A percentile compares a stretch with the other conserved stretches of the same genome.
These are phyloP conservation scores for Yamadazyma olivae DNA, from an alignment of 805 yeast species.

Conservation along the genomic window DNA sequence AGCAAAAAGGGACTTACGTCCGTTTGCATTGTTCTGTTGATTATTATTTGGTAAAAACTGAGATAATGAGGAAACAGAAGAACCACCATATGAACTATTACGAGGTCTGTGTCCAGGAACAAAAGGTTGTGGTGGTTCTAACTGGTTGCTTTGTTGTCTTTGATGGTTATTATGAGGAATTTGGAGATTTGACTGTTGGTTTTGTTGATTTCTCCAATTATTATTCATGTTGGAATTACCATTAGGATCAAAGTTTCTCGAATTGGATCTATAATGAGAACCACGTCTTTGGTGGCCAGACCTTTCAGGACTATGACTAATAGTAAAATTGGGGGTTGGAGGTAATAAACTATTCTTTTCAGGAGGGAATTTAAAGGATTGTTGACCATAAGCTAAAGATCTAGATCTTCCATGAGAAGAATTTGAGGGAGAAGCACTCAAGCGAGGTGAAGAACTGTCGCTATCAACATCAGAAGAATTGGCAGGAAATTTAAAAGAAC, in stretches of 20 bases:
- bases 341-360: conserved; percentile 37
- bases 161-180: conserved; percentile 13
- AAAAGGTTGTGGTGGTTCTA: conserved; percentile 45
- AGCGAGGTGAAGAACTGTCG: conserved; percentile 7
- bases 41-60: conserved; percentile 30
- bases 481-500: conserved; percentile 58
- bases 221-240: conserved; percentile 41
- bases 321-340: conserved; percentile 51
- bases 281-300: conserved; percentile 32
- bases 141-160: conserved; percentile 22
- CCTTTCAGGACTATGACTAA: conserved; percentile 37
- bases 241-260: conserved; percentile 37
- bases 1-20: conserved; percentile 82
- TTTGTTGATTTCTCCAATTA: conserved; percentile 65
- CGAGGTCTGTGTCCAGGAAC: conserved; percentile 80
- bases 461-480: conserved; percentile 19
- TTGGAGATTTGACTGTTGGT: background rate
- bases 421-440: conserved; percentile 12
- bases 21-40: conserved; percentile 32
- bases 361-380: conserved; percentile 64
- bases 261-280: conserved; percentile 37
- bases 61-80: conserved; percentile 50
- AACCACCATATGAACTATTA: conserved; percentile 57
- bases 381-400: conserved; percentile 44
- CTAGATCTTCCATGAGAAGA: conserved; percentile 32